Percentiles rank a stretch among this genome's conserved stretches.
Conservation (phyloP, 1,139 yeast species). For the Geotrichum macrosporum region DNA sequence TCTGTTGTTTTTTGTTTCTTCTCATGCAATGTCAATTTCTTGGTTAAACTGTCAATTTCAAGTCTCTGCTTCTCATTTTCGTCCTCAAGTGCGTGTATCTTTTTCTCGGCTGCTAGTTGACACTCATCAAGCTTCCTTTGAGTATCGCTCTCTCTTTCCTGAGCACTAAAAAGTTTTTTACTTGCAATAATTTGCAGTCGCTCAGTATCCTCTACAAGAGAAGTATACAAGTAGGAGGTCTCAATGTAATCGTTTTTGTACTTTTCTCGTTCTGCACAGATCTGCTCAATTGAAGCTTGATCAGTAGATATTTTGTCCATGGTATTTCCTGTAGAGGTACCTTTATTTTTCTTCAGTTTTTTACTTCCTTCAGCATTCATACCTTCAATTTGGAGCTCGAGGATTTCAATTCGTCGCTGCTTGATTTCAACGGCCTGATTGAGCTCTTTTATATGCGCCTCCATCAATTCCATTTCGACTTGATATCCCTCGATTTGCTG, state of each 20-base stretch:
- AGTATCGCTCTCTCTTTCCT: constrained; percentile 3
- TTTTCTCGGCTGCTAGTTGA: not conserved
- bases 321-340: too few relatives aligned
- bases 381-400: too few relatives aligned
- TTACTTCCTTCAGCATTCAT: too few relatives aligned
- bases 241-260: constrained; percentile 14
- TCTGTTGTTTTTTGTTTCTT: not conserved
- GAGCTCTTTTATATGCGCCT: too few relatives aligned
- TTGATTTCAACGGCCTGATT: too few relatives aligned
- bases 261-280: constrained; percentile 11
- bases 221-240: constrained; percentile 7
- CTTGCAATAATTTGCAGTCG: constrained; percentile 7
- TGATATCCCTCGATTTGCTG: too few relatives aligned
- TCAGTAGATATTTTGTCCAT: too few relatives aligned
- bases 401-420: too few relatives aligned
- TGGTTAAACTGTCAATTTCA: not conserved
- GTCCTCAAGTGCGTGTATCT: not conserved
- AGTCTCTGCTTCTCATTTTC: not conserved
- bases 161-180: not conserved
- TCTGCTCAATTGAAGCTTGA: too few relatives aligned
- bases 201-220: constrained; percentile 12
- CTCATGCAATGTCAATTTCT: not conserved
- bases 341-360: too few relatives aligned
- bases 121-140: constrained; percentile 5
- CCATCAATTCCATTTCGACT: too few relatives aligned